Evolutionary conservation across 352 stramenopile genomes (phyloP).

Genomic region (Globisporangium viniferum): DNA sequence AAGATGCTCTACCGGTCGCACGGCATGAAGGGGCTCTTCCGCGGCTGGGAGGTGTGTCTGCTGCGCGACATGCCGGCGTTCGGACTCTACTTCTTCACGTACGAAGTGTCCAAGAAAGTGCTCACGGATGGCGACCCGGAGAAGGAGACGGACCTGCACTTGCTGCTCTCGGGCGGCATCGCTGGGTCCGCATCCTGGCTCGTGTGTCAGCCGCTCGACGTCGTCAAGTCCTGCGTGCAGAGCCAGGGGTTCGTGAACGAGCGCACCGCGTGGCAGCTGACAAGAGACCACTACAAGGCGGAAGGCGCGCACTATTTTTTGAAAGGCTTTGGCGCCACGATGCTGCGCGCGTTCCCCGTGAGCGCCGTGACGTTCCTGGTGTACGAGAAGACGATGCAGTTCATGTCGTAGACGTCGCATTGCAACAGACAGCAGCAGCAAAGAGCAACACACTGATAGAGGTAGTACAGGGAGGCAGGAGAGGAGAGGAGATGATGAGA

Average conservation of each 20-base stretch:
- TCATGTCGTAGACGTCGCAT: constrained; percentile 44
- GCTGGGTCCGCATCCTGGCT: constrained; percentile 79
- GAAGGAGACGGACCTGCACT: constrained; percentile 63
- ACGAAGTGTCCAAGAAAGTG: constrained; percentile 61
- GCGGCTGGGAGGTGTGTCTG: constrained; percentile 68
- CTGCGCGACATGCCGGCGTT: constrained; percentile 77
- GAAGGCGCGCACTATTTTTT: constrained; percentile 73
- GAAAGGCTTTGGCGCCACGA: constrained; percentile 77
- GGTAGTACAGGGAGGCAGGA: not conserved
- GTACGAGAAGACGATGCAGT: constrained; percentile 84
- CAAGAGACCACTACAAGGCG: constrained; percentile 35
- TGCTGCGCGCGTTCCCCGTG: constrained; percentile 79
- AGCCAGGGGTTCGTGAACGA: constrained; percentile 50
- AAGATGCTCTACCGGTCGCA: constrained; percentile 34
- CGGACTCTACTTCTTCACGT: constrained; percentile 78
- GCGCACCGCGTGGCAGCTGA: constrained; percentile 44
- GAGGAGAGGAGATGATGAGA: not conserved
- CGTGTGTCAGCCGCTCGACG: constrained; percentile 81
- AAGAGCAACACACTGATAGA: constrained; percentile 2
- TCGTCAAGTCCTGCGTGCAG: constrained; percentile 90
- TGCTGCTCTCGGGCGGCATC: constrained; percentile 72
- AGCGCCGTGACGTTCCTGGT: constrained; percentile 84
- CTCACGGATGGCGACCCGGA: constrained; percentile 49
- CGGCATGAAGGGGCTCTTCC: constrained; percentile 50
- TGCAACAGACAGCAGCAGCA: not conserved